Conservation (phyloP, 495 filamentous ascomycete species). For the Penicillium desertorum region DNA sequence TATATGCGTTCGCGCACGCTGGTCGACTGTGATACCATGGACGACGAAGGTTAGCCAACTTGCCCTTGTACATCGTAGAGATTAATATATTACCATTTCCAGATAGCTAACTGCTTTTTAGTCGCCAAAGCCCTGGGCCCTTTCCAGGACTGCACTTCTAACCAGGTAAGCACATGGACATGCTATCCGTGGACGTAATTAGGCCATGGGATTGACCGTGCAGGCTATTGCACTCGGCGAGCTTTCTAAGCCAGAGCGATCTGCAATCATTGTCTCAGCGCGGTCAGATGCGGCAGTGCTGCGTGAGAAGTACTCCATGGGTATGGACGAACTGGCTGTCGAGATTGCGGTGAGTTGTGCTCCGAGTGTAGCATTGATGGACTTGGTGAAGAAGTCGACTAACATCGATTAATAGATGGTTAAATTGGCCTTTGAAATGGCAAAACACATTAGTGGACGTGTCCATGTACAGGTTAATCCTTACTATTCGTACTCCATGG, state of each 20-base stretch:
- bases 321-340: slow-evolving; percentile 52
- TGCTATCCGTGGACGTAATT: not conserved
- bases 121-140: slow-evolving; percentile 57
- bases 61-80: not conserved
- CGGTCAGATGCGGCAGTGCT: slow-evolving; percentile 39
- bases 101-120: slow-evolving; percentile 19
- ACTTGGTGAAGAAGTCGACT: not conserved
- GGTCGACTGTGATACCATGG: slow-evolving; percentile 63
- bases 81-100: not conserved
- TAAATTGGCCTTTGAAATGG: slow-evolving; percentile 52
- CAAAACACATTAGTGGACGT: slow-evolving; percentile 50
- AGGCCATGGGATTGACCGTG: not conserved
- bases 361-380: not conserved
- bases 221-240: slow-evolving; percentile 60
- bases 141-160: slow-evolving; percentile 67
- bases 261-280: slow-evolving; percentile 46
- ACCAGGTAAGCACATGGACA: slow-evolving; percentile 47
- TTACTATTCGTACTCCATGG: slow-evolving; percentile 50
- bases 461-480: slow-evolving; percentile 66
- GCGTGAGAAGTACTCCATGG: slow-evolving; percentile 37
- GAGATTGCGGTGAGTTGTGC: slow-evolving; percentile 49
- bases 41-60: slow-evolving; percentile 46
- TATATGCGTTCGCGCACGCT: slow-evolving; percentile 47
- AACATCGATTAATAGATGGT: slow-evolving; percentile 41
- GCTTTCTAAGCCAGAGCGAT: slow-evolving; percentile 51